Evolutionary conservation across 306 rosid genomes (phyloP).

Genomic region (Lablab purpureus): DNA sequence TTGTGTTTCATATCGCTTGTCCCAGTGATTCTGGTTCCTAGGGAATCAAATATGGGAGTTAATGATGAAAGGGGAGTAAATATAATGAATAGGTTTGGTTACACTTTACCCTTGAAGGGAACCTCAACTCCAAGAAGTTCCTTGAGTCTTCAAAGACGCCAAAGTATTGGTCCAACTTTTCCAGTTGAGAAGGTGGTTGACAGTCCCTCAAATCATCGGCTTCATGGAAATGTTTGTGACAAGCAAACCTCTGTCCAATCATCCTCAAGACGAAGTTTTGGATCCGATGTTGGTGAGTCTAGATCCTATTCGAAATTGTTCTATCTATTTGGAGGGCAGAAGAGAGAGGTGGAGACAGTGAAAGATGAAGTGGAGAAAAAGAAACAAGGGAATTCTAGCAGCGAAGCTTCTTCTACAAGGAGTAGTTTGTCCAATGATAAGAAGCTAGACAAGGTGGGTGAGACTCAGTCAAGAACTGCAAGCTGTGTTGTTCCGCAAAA

Average conservation of each 20-base stretch:
- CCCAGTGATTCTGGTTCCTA: conserved; percentile 36
- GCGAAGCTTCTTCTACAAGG: conserved; percentile 59
- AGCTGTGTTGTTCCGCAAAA: conserved; percentile 51
- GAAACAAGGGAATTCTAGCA: conserved; percentile 50
- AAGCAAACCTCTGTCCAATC: conserved; percentile 79
- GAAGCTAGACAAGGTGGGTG: conserved; percentile 52
- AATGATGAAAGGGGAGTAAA: conserved; percentile 50
- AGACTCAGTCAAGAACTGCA: conserved; percentile 51
- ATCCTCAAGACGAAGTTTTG: conserved; percentile 68
- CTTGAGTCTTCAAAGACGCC: conserved; percentile 53
- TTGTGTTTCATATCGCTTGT: conserved; percentile 43
- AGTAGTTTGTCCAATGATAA: conserved; percentile 46
- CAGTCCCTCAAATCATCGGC: conserved; percentile 70
- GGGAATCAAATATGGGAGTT: conserved; percentile 62
- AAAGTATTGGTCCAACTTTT: conserved; percentile 26
- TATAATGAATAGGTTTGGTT: conserved; percentile 48
- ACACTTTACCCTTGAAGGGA: conserved; percentile 52
- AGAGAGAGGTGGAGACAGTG: conserved; percentile 78
- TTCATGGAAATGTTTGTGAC: conserved; percentile 80
- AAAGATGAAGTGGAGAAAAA: conserved; percentile 66
- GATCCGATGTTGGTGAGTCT: conserved; percentile 70
- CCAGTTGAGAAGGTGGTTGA: conserved; percentile 58
- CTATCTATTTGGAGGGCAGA: conserved; percentile 71
- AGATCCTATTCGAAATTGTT: conserved; percentile 76
- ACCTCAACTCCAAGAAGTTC: conserved; percentile 43